Evolutionary conservation across 192 early-diverging fungal genomes (phyloP).

Genomic region (Phycomyces nitens): DNA sequence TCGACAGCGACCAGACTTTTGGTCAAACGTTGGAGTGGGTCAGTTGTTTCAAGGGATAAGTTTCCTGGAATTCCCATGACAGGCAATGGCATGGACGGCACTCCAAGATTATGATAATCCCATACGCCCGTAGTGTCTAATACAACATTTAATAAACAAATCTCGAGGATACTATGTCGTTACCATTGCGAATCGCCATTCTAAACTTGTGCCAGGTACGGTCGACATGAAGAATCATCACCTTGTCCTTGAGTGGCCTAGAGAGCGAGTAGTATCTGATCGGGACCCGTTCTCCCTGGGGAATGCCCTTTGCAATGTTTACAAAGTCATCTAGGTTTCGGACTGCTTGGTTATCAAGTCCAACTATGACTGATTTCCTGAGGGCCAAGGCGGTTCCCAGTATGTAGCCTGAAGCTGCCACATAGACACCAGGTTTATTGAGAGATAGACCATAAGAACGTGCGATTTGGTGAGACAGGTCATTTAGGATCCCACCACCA

Average conservation of each 20-base stretch:
- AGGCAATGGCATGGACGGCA: not conserved
- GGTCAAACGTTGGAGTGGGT: constrained; percentile 1
- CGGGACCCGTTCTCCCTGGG: constrained; percentile 53
- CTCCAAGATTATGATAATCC: constrained; percentile 62
- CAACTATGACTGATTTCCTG: constrained; percentile 60
- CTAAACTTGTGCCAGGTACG: constrained; percentile 82
- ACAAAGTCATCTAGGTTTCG: constrained; percentile 63
- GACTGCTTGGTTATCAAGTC: constrained; percentile 57
- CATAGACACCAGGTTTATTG: constrained; percentile 74
- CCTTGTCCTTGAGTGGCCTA: constrained; percentile 69
- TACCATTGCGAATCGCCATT: constrained; percentile 71
- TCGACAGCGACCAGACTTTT: constrained; percentile 63
- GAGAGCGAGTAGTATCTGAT: constrained; percentile 69
- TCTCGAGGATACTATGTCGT: constrained; percentile 6
- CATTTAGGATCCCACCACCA: constrained; percentile 73
- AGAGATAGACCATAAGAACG: constrained; percentile 52
- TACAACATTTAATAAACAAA: constrained; percentile 1
- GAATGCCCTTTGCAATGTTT: constrained; percentile 49
- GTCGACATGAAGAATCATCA: constrained; percentile 79
- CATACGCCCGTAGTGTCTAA: constrained; percentile 71
- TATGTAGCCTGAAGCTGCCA: constrained; percentile 63
- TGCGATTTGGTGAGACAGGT: constrained; percentile 72
- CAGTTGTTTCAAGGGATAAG: not conserved
- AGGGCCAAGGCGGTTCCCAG: constrained; percentile 55
- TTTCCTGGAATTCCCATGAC: not conserved